These are phyloP conservation scores for Cenchrus americanus DNA, from an alignment of 176 grass and related monocot species.

Conservation along the genomic window DNA sequence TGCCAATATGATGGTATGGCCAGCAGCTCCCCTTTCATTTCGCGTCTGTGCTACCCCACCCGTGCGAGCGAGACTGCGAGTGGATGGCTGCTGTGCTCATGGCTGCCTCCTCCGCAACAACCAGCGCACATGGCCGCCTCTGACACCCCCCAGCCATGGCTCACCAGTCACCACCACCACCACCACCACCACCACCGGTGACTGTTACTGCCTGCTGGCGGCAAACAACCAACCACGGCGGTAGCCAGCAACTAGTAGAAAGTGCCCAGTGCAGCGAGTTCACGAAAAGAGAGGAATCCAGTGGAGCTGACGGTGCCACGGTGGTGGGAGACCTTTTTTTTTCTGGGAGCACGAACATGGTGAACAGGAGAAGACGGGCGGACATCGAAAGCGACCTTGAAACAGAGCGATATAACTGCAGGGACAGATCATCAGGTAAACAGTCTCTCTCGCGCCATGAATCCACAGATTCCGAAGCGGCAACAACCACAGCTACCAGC, in stretches of 20 bases:
- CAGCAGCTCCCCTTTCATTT: background rate
- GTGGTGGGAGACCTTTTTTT: too few species aligned
- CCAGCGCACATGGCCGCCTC: constrained; percentile 41
- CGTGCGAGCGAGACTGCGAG: background rate
- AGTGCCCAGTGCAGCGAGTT: background rate
- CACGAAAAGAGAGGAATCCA: too few species aligned
- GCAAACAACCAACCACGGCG: background rate
- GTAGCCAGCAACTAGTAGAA: too few species aligned
- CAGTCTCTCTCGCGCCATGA: background rate
- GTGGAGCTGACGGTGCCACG: too few species aligned
- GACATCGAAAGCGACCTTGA: background rate
- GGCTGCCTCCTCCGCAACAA: constrained; percentile 31
- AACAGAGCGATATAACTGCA: constrained; percentile 5
- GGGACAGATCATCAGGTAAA: background rate
- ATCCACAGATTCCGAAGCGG: constrained; percentile 18
- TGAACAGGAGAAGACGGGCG: background rate
- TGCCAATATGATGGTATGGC: too few species aligned
- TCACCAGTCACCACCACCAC: constrained; percentile 2
- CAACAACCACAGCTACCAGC: background rate
- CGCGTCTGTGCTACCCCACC: background rate
- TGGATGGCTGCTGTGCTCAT: constrained; percentile 40
- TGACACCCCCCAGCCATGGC: constrained; percentile 21
- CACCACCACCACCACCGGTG: background rate
- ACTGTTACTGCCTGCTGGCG: constrained; percentile 7
- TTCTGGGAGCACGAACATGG: too few species aligned